Percentiles rank a stretch among this genome's conserved stretches.
phyloP scores from a whole-genome alignment of 2,329 filamentous ascomycete genomes.

The Exophiala sideris region DNA sequence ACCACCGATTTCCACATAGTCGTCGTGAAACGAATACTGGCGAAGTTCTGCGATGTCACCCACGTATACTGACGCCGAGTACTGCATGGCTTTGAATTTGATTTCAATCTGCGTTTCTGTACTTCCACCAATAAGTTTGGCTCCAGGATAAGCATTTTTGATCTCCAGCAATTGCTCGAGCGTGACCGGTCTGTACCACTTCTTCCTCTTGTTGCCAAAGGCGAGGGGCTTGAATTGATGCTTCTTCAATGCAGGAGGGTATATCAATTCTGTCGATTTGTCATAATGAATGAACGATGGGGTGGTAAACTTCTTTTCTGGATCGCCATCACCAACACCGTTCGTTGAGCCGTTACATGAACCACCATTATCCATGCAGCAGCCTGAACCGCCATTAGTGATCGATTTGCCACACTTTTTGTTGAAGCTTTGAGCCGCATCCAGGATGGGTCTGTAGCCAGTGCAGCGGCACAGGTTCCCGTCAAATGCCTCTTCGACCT shows the following conservation, averaged over 20 bases:
- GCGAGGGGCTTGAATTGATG: constrained; percentile 76
- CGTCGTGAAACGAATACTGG: constrained; percentile 73
- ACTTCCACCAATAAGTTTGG: constrained; percentile 93
- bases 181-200: constrained; percentile 87
- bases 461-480: constrained; percentile 95
- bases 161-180: constrained; percentile 86
- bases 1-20: constrained; percentile 85
- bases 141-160: constrained; percentile 76
- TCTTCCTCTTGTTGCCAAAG: constrained; percentile 92
- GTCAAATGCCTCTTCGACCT: constrained; percentile 94
- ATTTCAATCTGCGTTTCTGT: constrained; percentile 98
- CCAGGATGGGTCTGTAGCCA: constrained; percentile 88
- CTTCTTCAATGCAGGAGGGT: constrained; percentile 79
- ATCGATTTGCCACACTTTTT: constrained; percentile 55
- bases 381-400: constrained; percentile 60
- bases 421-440: constrained; percentile 88
- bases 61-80: constrained; percentile 84
- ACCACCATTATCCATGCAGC: constrained; percentile 65
- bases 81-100: constrained; percentile 94
- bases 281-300: constrained; percentile 94
- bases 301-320: constrained; percentile 65
- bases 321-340: constrained; percentile 33
- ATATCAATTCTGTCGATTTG: constrained; percentile 90
- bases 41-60: constrained; percentile 88
- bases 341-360: constrained; percentile 63